phyloP scores from a whole-genome alignment of 1,139 yeast genomes.

The Kurtzmaniella quercitrusa region DNA sequence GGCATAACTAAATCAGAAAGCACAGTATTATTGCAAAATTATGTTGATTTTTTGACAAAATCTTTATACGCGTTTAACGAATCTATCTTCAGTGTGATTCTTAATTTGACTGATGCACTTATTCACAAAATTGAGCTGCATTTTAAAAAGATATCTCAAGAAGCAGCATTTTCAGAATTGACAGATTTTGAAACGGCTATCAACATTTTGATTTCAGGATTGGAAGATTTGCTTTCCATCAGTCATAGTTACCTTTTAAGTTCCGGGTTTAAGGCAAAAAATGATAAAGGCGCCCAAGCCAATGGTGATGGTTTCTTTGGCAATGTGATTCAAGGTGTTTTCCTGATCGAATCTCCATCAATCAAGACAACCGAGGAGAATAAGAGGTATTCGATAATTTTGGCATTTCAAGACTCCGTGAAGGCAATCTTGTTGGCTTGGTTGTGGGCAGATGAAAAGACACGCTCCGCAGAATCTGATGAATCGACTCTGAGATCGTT shows the following conservation, averaged over 20 bases:
- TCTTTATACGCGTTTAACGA: conserved; percentile 47
- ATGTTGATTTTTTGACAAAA: conserved; percentile 42
- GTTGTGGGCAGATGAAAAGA: conserved; percentile 64
- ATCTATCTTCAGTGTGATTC: conserved; percentile 47
- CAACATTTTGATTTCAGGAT: conserved; percentile 54
- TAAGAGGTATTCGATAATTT: conserved; percentile 51
- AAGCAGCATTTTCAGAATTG: conserved; percentile 16
- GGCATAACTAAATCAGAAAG: conserved; percentile 36
- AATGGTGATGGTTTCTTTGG: conserved; percentile 55
- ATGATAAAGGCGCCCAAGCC: conserved; percentile 11
- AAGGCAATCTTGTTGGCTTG: conserved; percentile 58
- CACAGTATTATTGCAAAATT: conserved; percentile 40
- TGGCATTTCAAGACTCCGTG: conserved; percentile 62
- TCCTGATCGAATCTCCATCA: conserved; percentile 70
- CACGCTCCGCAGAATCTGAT: conserved; percentile 13
- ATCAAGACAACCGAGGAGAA: conserved; percentile 51
- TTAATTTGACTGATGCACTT: conserved; percentile 46
- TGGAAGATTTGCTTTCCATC: conserved; percentile 57
- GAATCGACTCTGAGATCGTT: conserved; percentile 37
- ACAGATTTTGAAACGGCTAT: conserved; percentile 43
- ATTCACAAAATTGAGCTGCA: conserved; percentile 36
- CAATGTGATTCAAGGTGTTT: conserved; percentile 80
- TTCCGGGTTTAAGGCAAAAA: conserved; percentile 22
- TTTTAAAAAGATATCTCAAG: conserved; percentile 11
- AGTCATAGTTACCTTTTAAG: conserved; percentile 56